These are phyloP conservation scores for Globisporangium nagaii DNA, from an alignment of 352 stramenopile genomes.

Conservation along the genomic window DNA sequence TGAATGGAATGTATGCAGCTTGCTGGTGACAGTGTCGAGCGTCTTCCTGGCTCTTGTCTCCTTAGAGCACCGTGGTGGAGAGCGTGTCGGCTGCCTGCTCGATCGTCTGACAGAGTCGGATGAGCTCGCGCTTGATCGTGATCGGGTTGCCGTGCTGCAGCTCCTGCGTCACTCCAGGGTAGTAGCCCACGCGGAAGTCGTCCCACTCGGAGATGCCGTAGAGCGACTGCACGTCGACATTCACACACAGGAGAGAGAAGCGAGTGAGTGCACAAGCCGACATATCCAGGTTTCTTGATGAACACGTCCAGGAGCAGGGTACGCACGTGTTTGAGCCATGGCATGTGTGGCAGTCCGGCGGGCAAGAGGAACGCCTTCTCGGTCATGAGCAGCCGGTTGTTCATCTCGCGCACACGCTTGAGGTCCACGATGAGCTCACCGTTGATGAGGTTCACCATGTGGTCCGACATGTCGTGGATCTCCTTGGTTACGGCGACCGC, in stretches of 20 bases:
- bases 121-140: constrained; percentile 73
- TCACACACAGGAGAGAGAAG: background rate
- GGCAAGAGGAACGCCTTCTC: constrained; percentile 77
- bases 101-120: constrained; percentile 72
- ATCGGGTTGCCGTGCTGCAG: constrained; percentile 61
- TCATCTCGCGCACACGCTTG: constrained; percentile 78
- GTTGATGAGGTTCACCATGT: constrained; percentile 55
- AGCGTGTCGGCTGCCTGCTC: constrained; percentile 72
- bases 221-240: constrained; percentile 43
- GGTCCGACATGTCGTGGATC: constrained; percentile 50
- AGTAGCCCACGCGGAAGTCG: constrained; percentile 74
- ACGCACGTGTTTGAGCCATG: constrained; percentile 82
- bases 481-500: constrained; percentile 45
- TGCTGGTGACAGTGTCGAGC: no score
- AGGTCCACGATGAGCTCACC: constrained; percentile 64
- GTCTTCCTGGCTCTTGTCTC: no score
- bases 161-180: constrained; percentile 69
- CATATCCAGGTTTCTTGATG: no score
- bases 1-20: background rate
- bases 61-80: constrained; percentile 41
- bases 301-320: no score
- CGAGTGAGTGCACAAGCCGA: no score
- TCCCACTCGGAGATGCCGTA: constrained; percentile 84
- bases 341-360: constrained; percentile 55
- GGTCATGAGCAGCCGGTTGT: constrained; percentile 78